Evolutionary conservation across 2,329 filamentous ascomycete genomes (phyloP), one percentile per base, ranked within the genome.

Genomic region (Colletotrichum lupini): DNA sequence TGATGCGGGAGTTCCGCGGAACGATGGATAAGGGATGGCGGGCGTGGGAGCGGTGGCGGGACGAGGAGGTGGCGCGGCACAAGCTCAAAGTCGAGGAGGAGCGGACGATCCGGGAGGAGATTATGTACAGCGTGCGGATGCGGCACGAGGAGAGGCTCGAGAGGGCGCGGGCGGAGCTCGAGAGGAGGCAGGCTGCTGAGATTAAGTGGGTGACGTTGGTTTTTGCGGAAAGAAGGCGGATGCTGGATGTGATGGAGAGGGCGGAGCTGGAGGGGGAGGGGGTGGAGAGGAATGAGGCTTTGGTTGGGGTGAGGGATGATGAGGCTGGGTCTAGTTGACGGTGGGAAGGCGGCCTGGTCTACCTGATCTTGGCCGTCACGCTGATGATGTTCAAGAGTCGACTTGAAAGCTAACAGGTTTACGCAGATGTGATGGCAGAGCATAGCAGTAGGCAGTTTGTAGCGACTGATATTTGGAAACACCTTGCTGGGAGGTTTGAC

Each of bases 171-270:
- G 76, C 75, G 19, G 82, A 82, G 19, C 77, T 83, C 28, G 72
- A 74, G 52, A 80, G 76, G 63, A 81, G 80, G 35, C 82, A 82
- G 60, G 76, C 75, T 7, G 86, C 85, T 0, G 87, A 90, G 80
- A 78, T 81, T 69, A 81, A 79, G 68, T 91, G 89, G 88, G 78
- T 85, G 28, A 79, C 81, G 46, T 81, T 83, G 55, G 84, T 89
- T 4, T 74, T 84, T 5, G 77, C 82, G 6, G 88, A 89, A 78
- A 82, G 87, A 12, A 77, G 76, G 35, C 80, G 78, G 49, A 77
- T 89, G 75, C 78, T 90, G 59, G 78, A 72, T 7, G 83, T 83
- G 35, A 79, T 82, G 77, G 83, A 87, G 77, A 67, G 76, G 16
- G 79, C 82, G 2, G 87, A 89, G 79, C 78, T 86, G 55, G 83